Evolutionary conservation across 2,329 filamentous ascomycete genomes (phyloP).

Genomic region (Myriosclerotinia curreyana): DNA sequence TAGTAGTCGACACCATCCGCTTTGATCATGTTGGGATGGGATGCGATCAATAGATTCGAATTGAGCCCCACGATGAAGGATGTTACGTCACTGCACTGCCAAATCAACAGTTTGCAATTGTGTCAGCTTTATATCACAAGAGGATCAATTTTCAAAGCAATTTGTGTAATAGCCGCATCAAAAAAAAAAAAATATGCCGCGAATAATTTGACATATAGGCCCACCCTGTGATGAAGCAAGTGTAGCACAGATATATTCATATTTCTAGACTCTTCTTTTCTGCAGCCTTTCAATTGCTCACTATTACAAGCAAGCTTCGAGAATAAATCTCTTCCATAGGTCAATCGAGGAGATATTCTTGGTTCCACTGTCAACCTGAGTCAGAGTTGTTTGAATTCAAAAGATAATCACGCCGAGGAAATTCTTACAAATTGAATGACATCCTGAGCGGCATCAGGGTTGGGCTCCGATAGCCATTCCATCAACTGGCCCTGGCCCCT

Average conservation of each 20-base stretch:
- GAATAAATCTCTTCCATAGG: neutral
- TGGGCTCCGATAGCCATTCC: constrained; percentile 30
- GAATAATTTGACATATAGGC: too few relatives aligned
- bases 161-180: neutral
- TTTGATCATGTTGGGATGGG: neutral
- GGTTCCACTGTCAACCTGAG: constrained; percentile 9
- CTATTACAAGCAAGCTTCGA: neutral
- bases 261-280: constrained; percentile 3
- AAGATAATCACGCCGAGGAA: neutral
- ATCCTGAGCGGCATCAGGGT: constrained; percentile 27
- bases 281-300: neutral
- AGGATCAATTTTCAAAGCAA: neutral
- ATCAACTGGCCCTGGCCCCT: constrained; percentile 32
- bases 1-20: constrained; percentile 10
- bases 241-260: neutral
- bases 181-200: neutral
- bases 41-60: constrained; percentile 1
- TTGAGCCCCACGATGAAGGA: neutral
- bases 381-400: neutral
- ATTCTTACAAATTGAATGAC: constrained; percentile 34
- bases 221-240: neutral
- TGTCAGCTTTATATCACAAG: too few relatives aligned
- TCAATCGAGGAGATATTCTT: constrained; percentile 26
- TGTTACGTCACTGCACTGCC: constrained; percentile 9
- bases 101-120: neutral